Conservation (phyloP, 306 rosid species). For the Malus orientalis region DNA sequence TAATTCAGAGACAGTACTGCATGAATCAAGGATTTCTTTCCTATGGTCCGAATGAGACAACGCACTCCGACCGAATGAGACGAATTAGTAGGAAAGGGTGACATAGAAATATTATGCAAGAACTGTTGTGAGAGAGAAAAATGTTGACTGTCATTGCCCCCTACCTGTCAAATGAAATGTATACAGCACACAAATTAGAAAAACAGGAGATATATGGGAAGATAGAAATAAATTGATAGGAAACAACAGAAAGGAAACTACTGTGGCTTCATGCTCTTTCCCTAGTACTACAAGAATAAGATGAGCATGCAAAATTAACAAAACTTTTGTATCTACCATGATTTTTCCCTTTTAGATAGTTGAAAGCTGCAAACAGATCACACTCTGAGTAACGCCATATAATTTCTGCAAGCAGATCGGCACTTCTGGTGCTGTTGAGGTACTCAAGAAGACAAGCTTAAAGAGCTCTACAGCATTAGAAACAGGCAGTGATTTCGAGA, state of each 20-base stretch:
- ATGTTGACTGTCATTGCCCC: conserved; percentile 55
- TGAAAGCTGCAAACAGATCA: conserved; percentile 91
- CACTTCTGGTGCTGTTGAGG: conserved; percentile 53
- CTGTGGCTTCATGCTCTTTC: not conserved
- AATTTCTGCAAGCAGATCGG: conserved; percentile 66
- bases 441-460: conserved; percentile 87
- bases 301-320: conserved; percentile 1
- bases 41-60: conserved; percentile 29
- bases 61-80: not conserved
- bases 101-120: conserved; percentile 62
- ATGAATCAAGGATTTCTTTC: conserved; percentile 32
- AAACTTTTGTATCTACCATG: conserved; percentile 49
- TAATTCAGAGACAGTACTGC: conserved; percentile 23
- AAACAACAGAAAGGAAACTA: not conserved
- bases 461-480: conserved; percentile 93
- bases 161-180: conserved; percentile 50
- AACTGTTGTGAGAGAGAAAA: conserved; percentile 77
- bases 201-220: not conserved
- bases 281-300: not conserved
- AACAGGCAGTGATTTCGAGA: conserved; percentile 74
- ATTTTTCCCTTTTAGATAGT: conserved; percentile 69
- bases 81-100: conserved; percentile 53
- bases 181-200: not conserved
- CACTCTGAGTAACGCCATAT: conserved; percentile 85
- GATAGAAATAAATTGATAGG: not conserved